Evolutionary conservation across 805 yeast genomes (phyloP).

Genomic region (Candida parachauliodes): DNA sequence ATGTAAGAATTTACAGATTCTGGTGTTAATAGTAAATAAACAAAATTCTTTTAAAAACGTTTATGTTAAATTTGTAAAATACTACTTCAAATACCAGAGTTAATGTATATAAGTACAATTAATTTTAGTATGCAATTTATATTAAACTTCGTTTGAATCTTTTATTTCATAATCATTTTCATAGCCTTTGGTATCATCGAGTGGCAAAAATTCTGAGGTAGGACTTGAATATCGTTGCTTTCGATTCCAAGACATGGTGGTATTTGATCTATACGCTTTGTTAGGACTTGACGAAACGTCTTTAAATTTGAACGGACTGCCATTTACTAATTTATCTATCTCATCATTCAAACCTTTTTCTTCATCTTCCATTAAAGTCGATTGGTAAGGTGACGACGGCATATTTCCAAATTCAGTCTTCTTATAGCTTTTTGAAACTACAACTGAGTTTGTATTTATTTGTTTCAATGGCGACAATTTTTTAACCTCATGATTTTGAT

Average conservation of each 20-base stretch:
- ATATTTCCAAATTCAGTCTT: slow-evolving; percentile 26
- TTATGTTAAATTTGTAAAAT: too few relatives aligned
- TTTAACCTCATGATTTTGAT: slow-evolving; percentile 8
- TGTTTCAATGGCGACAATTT: slow-evolving; percentile 2
- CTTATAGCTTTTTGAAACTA: slow-evolving; percentile 14
- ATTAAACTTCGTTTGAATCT: too few relatives aligned
- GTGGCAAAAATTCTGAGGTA: slow-evolving; percentile 22
- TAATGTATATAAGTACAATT: too few relatives aligned
- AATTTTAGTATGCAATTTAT: too few relatives aligned
- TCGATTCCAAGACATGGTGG: slow-evolving; percentile 25
- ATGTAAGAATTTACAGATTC: slow-evolving; percentile 22
- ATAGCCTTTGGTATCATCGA: slow-evolving; percentile 11
- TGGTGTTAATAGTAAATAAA: slow-evolving; percentile 22
- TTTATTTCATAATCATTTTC: neutral
- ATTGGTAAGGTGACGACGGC: slow-evolving; percentile 39
- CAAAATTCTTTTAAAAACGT: too few relatives aligned
- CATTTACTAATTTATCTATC: slow-evolving; percentile 15
- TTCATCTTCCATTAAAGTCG: slow-evolving; percentile 10
- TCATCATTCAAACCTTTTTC: slow-evolving; percentile 15
- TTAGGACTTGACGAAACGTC: slow-evolving; percentile 26
- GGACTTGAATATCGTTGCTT: slow-evolving; percentile 19
- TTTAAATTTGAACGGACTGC: slow-evolving; percentile 8
- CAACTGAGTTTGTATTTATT: slow-evolving; percentile 15
- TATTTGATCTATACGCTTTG: slow-evolving; percentile 34
- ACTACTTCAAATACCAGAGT: too few relatives aligned